A percentile compares a stretch with the other conserved stretches of the same genome.
These are phyloP conservation scores for Aspergillus ostianus DNA, from an alignment of 495 filamentous ascomycete species.

Conservation along the genomic window DNA sequence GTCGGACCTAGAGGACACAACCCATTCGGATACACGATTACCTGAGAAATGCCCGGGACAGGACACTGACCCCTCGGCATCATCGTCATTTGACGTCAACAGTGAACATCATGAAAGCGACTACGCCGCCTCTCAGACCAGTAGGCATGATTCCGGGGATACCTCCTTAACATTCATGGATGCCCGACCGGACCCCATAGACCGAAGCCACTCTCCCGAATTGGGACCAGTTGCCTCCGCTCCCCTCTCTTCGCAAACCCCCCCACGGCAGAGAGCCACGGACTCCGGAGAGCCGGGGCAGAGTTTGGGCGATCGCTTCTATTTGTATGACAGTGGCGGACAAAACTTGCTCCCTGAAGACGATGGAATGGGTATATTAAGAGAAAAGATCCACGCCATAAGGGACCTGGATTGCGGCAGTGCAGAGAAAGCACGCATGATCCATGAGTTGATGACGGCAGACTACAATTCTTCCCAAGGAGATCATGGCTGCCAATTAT, in stretches of 20 bases:
- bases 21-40: not conserved
- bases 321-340: conserved; percentile 19
- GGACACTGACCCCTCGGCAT: conserved; percentile 26
- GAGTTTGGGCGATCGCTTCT: conserved; percentile 10
- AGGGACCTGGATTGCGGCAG: conserved; percentile 60
- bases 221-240: not conserved
- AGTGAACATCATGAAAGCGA: conserved; percentile 20
- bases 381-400: conserved; percentile 76
- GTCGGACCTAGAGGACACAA: conserved; percentile 18
- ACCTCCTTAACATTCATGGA: not conserved
- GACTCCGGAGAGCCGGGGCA: conserved; percentile 3
- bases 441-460: conserved; percentile 82
- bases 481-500: conserved; percentile 28
- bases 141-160: not conserved
- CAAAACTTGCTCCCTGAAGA: conserved; percentile 71
- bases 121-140: not conserved
- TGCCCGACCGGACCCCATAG: not conserved
- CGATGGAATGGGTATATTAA: conserved; percentile 81
- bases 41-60: conserved; percentile 25
- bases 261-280: conserved; percentile 3
- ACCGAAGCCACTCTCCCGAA: not conserved
- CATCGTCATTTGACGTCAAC: conserved; percentile 21
- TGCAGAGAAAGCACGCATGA: conserved; percentile 73
- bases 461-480: conserved; percentile 59
- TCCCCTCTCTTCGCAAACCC: conserved; percentile 5